Conservation (phyloP, 2,329 filamentous ascomycete species). For the Lasiodiplodia gonubiensis region DNA sequence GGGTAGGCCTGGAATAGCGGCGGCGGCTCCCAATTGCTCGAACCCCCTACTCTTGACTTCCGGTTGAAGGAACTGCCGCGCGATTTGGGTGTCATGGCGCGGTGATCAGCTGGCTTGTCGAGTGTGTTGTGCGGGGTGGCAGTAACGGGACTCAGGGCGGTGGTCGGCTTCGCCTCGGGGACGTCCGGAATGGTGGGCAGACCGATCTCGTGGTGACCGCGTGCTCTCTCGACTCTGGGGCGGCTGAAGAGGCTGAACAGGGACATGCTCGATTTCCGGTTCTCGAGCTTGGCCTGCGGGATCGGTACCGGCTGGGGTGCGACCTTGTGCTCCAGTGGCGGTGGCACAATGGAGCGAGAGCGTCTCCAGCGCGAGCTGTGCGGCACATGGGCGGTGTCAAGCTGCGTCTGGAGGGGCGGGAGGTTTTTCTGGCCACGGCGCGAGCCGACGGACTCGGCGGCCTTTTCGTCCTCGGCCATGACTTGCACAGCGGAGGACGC, state of each 20-base stretch:
- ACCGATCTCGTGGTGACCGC: slow-evolving; percentile 53
- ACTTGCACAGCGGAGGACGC: slow-evolving; percentile 29
- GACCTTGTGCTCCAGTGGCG: slow-evolving; percentile 24
- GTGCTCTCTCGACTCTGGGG: slow-evolving; percentile 55
- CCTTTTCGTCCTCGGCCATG: slow-evolving; percentile 38
- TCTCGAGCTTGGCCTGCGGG: slow-evolving; percentile 37
- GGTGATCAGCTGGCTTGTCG: not conserved
- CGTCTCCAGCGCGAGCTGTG: slow-evolving; percentile 46
- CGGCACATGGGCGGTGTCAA: slow-evolving; percentile 30
- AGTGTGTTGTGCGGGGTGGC: slow-evolving; percentile 14
- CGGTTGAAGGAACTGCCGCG: slow-evolving; percentile 15
- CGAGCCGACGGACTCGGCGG: slow-evolving; percentile 30
- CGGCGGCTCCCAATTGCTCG: slow-evolving; percentile 58
- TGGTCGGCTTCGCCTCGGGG: slow-evolving; percentile 31
- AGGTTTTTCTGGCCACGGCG: slow-evolving; percentile 36
- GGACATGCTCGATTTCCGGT: slow-evolving; percentile 52
- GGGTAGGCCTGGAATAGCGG: slow-evolving; percentile 87
- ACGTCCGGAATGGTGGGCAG: slow-evolving; percentile 42
- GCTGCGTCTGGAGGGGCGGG: slow-evolving; percentile 30
- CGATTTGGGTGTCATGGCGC: slow-evolving; percentile 14
- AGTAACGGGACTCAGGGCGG: slow-evolving; percentile 23
- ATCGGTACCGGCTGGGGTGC: slow-evolving; percentile 7
- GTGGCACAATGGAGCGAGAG: slow-evolving; percentile 41
- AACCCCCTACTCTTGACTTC: not conserved
- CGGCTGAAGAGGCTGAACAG: slow-evolving; percentile 57